phyloP scores from a whole-genome alignment of 352 stramenopile species.

The Thalassiosira delicatula region DNA sequence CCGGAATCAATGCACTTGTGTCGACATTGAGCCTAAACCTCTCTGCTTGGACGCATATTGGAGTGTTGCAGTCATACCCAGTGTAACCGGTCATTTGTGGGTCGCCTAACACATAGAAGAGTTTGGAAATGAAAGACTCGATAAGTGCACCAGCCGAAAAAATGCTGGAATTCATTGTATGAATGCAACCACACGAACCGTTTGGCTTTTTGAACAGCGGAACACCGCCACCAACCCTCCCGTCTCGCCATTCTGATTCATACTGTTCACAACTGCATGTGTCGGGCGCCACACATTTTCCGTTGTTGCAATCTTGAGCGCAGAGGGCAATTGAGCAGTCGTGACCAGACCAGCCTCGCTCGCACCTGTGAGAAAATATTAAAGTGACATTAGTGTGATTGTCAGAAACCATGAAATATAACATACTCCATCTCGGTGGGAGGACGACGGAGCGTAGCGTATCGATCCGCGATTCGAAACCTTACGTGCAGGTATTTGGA shows the following conservation, averaged over 20 bases:
- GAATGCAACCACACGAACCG: no score
- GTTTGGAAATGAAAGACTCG: no score
- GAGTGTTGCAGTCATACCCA: constrained; percentile 95
- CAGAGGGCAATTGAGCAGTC: constrained; percentile 89
- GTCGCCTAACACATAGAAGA: no score
- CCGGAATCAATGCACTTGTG: constrained; percentile 9
- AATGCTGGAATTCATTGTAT: no score
- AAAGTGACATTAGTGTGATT: no score
- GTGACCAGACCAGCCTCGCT: constrained; percentile 89
- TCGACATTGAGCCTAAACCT: constrained; percentile 90
- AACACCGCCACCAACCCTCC: constrained; percentile 87
- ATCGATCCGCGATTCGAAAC: no score
- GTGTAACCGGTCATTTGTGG: constrained; percentile 93
- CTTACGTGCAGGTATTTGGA: no score
- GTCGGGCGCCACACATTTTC: constrained; percentile 89
- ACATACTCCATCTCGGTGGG: no score
- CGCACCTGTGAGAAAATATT: constrained; percentile 85
- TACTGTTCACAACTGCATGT: constrained; percentile 92
- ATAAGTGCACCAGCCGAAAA: no score
- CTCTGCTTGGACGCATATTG: constrained; percentile 93
- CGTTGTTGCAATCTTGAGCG: constrained; percentile 90
- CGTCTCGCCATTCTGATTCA: constrained; percentile 90
- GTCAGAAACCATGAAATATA: no score
- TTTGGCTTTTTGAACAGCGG: constrained; percentile 91
- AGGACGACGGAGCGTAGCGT: no score